Evolutionary conservation across 306 rosid genomes (phyloP).

Genomic region (Vigna hirtella): DNA sequence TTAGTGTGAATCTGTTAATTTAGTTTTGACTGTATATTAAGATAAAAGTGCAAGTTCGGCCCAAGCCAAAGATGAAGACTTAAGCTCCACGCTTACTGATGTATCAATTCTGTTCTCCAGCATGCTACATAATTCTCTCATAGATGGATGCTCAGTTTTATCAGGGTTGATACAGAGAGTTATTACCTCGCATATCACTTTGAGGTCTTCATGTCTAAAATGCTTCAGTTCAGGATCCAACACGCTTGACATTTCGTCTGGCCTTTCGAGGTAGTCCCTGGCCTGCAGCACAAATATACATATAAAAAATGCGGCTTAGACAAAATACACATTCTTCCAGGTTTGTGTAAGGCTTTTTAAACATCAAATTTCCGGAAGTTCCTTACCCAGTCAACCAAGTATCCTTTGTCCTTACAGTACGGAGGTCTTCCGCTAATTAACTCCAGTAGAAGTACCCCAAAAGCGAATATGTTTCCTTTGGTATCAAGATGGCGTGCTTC

Average conservation of each 20-base stretch:
- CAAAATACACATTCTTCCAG: not conserved
- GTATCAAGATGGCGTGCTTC: constrained; percentile 89
- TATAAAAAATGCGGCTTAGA: constrained; percentile 18
- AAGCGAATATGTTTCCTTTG: constrained; percentile 79
- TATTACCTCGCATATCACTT: constrained; percentile 80
- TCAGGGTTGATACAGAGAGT: constrained; percentile 76
- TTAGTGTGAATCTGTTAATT: constrained; percentile 70
- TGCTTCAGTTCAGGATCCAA: constrained; percentile 87
- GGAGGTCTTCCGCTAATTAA: constrained; percentile 91
- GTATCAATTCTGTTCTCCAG: constrained; percentile 91
- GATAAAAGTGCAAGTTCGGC: constrained; percentile 95
- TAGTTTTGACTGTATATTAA: constrained; percentile 49
- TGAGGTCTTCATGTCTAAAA: constrained; percentile 78
- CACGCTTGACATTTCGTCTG: constrained; percentile 75
- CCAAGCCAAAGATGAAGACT: constrained; percentile 94
- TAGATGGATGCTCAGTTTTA: constrained; percentile 60
- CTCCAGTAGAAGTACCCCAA: constrained; percentile 87
- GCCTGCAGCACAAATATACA: constrained; percentile 66
- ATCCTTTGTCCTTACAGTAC: constrained; percentile 75
- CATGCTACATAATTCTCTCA: constrained; percentile 71
- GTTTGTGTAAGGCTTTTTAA: constrained; percentile 19
- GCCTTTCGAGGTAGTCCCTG: constrained; percentile 76
- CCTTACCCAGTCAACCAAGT: constrained; percentile 96
- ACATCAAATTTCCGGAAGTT: constrained; percentile 36
- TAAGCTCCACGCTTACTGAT: constrained; percentile 73